Evolutionary conservation across 345 rosid genomes (phyloP), one percentile per base, ranked within the genome.

Genomic region (Camelina hispida): DNA sequence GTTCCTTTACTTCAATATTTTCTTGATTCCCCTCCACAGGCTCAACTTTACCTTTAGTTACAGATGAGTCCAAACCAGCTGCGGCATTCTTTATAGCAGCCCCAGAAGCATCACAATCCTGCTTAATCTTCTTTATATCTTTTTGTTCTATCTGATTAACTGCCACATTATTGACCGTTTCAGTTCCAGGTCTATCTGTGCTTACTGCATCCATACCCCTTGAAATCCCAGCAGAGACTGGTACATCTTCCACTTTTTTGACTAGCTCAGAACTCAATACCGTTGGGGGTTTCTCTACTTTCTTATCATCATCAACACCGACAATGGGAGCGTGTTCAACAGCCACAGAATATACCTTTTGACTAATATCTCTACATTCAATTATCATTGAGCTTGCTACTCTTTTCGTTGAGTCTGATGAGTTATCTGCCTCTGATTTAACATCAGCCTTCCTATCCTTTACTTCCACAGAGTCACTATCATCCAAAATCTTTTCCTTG

Each of bases 151-250:
- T 52, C 51, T 61, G 71, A 61, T 52, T 75, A 66, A 43, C 50
- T 25, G 35, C 73, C 14, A 56, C 62, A 55, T 62, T 84, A 55
- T 71, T 79, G 38, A 71, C 48, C 78, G 78, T 85, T 68, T 80
- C 85, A 14, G 72, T 62, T 76, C 80, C 83, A 43, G 61, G 44
- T 73, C 66, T 83, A 63, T 79, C 79, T 72, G 50, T 48, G 22
- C 42, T 72, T 38, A 55, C 76, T 16, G 65, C 35, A 59, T 17
- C 32, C 14, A 40, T 34, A 62, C 72, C 85, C 62, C 62, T 82
- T 5, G 54, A 20, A 61, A 81, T 30, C 66, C 38, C 71, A 56
- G 84, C 38, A 64, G 57, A 30, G 65, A 65, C 32, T 23, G 37
- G 37, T 15, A 61, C 66, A 32, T 55, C 79, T 23, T 60, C 78